Conservation (phyloP, 208 protist species). For the Acanthamoeba sp. region DNA sequence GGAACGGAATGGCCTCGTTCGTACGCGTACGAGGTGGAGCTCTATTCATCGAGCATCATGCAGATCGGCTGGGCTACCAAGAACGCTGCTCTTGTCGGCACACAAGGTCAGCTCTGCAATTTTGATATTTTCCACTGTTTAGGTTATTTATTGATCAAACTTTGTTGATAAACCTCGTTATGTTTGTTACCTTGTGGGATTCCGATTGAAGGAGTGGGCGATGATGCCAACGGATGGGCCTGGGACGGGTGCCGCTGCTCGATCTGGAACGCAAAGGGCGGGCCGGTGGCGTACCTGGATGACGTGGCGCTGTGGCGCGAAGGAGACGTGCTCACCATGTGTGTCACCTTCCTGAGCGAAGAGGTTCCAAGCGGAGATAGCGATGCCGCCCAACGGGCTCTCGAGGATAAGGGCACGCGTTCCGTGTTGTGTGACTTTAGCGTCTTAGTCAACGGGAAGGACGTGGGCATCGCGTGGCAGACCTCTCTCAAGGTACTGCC, state of each 20-base stretch:
- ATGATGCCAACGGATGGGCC: not conserved
- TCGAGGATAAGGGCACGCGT: not conserved
- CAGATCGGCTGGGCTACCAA: not conserved
- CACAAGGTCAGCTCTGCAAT: not conserved
- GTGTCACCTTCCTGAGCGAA: not conserved
- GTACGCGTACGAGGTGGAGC: not conserved
- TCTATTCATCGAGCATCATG: not conserved
- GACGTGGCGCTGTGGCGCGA: not conserved
- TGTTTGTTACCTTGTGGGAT: no score
- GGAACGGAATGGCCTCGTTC: not conserved
- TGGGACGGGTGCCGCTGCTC: not conserved
- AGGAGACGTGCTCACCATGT: not conserved
- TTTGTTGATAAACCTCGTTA: no score
- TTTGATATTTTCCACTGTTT: not conserved
- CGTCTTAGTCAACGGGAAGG: not conserved
- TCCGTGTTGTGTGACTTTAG: not conserved
- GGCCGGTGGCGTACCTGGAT: not conserved
- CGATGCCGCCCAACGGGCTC: no score
- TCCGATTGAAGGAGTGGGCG: not conserved
- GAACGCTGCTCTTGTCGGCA: not conserved
- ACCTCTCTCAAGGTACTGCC: not conserved
- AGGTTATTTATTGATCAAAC: not conserved
- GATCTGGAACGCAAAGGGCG: not conserved
- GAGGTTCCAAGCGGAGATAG: not conserved
- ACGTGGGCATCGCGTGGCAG: not conserved